phyloP scores from a whole-genome alignment of 352 stramenopile species.

The Plasmopara viticola region DNA sequence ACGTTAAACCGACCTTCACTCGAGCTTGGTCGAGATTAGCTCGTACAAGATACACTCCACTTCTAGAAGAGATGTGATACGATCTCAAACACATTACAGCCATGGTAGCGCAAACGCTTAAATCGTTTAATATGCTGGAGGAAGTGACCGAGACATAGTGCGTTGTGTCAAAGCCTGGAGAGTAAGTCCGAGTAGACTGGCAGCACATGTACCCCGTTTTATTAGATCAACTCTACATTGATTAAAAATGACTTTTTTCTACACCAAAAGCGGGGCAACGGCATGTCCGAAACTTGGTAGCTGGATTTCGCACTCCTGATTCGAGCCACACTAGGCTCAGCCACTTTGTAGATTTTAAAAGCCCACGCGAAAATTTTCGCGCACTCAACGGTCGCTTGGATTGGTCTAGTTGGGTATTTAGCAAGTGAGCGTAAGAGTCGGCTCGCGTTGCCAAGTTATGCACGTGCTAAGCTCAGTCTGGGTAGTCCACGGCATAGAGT shows the following conservation, averaged over 20 bases:
- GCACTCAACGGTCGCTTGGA: background rate
- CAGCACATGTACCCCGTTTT: background rate
- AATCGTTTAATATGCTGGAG: background rate
- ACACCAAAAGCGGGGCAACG: background rate
- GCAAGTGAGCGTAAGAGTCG: constrained; percentile 1
- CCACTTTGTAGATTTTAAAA: background rate
- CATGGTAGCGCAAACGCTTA: background rate
- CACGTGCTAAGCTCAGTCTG: too few relatives aligned
- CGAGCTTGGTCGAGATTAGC: background rate
- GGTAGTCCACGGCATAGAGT: too few relatives aligned
- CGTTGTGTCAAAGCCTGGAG: background rate
- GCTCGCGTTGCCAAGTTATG: too few relatives aligned
- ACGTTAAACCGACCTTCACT: background rate
- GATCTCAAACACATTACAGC: background rate
- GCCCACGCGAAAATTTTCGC: background rate
- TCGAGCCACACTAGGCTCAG: background rate
- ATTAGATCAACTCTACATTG: background rate
- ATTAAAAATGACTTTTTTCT: background rate
- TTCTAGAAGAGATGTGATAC: background rate
- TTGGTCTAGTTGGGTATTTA: background rate
- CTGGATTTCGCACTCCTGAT: background rate
- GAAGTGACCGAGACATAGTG: background rate
- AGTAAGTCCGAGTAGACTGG: background rate
- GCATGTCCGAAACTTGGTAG: background rate
- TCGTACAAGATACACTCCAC: background rate